A percentile compares a stretch with the other conserved stretches of the same genome.
These are phyloP conservation scores for Aspergillus taichungensis DNA, from an alignment of 495 filamentous ascomycete species.

Conservation along the genomic window DNA sequence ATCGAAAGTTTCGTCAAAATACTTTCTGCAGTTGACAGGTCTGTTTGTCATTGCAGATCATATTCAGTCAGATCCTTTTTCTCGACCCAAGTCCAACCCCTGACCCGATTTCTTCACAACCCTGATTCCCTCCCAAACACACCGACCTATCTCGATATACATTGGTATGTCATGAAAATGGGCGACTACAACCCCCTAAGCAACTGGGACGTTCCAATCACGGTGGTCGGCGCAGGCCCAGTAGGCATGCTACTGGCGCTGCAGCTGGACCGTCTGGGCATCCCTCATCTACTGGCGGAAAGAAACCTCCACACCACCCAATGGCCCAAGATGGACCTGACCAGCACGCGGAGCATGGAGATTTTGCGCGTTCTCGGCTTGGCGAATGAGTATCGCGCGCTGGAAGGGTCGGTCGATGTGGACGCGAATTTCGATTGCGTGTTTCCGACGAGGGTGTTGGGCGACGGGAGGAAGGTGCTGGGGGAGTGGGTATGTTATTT, in stretches of 20 bases:
- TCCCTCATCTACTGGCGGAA: conserved; percentile 12
- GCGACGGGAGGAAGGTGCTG: no score
- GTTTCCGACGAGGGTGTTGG: no score
- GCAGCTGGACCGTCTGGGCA: conserved; percentile 8
- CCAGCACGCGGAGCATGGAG: conserved; percentile 27
- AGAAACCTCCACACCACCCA: conserved; percentile 15
- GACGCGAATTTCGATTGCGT: no score
- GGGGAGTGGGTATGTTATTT: no score
- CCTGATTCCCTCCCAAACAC: no score
- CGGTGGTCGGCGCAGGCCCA: conserved; percentile 21
- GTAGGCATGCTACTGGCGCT: conserved; percentile 17
- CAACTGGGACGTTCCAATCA: background rate
- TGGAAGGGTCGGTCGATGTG: background rate
- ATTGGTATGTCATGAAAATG: background rate
- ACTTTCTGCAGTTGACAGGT: no score
- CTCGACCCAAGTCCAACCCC: no score
- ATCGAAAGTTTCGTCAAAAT: no score
- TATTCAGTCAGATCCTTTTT: no score
- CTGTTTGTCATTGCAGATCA: no score
- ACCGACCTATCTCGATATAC: no score
- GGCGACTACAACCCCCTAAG: background rate
- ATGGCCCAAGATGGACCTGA: conserved; percentile 30
- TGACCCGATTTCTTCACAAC: no score
- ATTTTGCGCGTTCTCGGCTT: conserved; percentile 19
- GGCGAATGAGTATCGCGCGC: conserved; percentile 12